phyloP scores from a whole-genome alignment of 2,329 filamentous ascomycete species.

The Xylaria sp. region DNA sequence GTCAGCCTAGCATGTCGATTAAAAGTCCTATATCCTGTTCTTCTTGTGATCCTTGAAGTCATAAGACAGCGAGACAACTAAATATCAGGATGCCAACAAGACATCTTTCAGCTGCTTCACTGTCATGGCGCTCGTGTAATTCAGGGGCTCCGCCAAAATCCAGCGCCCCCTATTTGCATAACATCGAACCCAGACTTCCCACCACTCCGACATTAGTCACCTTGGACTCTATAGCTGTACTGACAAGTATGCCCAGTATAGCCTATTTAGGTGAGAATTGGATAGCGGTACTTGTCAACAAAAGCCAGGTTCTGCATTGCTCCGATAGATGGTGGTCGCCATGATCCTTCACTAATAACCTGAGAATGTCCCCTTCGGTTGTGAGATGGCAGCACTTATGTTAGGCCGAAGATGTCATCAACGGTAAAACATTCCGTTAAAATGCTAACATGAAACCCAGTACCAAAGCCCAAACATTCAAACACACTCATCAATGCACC shows the following conservation, averaged over 20 bases:
- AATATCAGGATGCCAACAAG: background rate
- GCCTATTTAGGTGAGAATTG: background rate
- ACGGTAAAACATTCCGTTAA: constrained; percentile 6
- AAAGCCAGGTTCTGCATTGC: background rate
- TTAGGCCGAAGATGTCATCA: background rate
- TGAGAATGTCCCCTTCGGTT: background rate
- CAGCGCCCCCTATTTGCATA: background rate
- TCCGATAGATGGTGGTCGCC: background rate
- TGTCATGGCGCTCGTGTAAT: background rate
- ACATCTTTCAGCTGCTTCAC: background rate
- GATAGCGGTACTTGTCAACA: background rate
- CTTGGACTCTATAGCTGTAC: background rate
- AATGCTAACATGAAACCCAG: constrained; percentile 4
- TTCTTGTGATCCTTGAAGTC: background rate
- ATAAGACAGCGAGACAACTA: background rate
- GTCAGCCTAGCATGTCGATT: background rate
- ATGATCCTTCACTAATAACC: background rate
- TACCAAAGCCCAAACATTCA: background rate
- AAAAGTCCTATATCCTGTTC: background rate
- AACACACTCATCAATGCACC: background rate
- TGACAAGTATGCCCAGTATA: background rate
- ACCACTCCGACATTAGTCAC: background rate
- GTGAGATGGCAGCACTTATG: background rate
- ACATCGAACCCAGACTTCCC: background rate
- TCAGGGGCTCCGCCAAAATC: background rate